phyloP scores from a whole-genome alignment of 371 early-diverging fungal species.

The Mucor plumbeus region DNA sequence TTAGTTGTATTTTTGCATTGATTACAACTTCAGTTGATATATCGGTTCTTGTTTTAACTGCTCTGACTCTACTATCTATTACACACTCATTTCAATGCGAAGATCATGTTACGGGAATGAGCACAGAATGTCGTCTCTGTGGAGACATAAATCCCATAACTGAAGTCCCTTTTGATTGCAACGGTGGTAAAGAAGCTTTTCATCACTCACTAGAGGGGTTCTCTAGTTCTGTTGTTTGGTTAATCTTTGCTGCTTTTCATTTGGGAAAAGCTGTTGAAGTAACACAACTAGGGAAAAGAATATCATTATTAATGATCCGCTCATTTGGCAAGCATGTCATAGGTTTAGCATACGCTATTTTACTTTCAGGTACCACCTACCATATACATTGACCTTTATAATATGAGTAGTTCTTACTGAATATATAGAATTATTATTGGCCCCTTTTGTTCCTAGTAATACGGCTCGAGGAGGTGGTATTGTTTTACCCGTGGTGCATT shows the following conservation, averaged over 20 bases:
- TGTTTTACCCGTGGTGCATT: conserved; percentile 68
- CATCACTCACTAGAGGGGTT: conserved; percentile 63
- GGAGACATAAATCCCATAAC: conserved; percentile 39
- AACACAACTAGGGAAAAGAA: conserved; percentile 61
- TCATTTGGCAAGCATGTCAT: conserved; percentile 59
- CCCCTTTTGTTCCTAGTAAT: conserved; percentile 77
- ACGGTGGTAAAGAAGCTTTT: conserved; percentile 62
- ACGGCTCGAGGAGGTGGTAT: conserved; percentile 81
- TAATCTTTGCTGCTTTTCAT: conserved; percentile 76
- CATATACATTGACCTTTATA: background rate
- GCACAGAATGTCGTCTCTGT: conserved; percentile 62
- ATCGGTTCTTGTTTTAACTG: conserved; percentile 59
- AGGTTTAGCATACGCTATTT: conserved; percentile 68
- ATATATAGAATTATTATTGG: conserved; percentile 59
- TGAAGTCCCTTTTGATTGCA: conserved; percentile 49
- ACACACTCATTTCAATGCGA: conserved; percentile 66
- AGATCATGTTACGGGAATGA: conserved; percentile 50
- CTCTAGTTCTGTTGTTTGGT: conserved; percentile 67
- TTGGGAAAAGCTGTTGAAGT: conserved; percentile 70
- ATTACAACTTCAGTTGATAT: conserved; percentile 63
- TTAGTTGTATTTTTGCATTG: conserved; percentile 64
- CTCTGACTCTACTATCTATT: conserved; percentile 55
- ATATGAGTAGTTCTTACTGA: background rate
- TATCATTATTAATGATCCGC: conserved; percentile 60
- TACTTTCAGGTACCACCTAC: conserved; percentile 48